Percentiles rank a stretch among this genome's conserved stretches.
phyloP scores from a whole-genome alignment of 2,329 filamentous ascomycete species.

The Penicillium sp. region DNA sequence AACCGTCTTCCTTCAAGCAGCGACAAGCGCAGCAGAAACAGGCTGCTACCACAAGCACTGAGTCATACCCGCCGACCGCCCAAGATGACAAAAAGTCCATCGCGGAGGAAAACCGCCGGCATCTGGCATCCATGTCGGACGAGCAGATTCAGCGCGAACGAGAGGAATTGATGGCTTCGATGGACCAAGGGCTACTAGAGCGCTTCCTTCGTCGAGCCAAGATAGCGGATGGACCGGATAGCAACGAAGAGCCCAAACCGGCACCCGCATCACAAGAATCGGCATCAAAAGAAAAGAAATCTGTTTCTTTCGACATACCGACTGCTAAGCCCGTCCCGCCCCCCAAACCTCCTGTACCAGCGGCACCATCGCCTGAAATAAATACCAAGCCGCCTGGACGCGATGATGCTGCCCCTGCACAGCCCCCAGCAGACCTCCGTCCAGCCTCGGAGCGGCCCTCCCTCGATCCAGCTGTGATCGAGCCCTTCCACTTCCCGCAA shows the following conservation, averaged over 20 bases:
- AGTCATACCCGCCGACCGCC: constrained; percentile 5
- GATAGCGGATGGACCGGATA: constrained; percentile 59
- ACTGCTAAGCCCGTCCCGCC: constrained; percentile 1
- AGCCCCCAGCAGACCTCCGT: constrained; percentile 36
- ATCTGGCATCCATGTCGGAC: constrained; percentile 70
- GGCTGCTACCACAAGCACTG: not conserved
- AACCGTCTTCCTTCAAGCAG: constrained; percentile 74
- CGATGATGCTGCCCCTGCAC: constrained; percentile 35
- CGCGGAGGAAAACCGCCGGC: constrained; percentile 72
- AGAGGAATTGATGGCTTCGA: constrained; percentile 68
- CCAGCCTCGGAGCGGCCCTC: constrained; percentile 38
- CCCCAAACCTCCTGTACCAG: constrained; percentile 7
- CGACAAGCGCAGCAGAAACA: constrained; percentile 44
- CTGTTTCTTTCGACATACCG: constrained; percentile 27
- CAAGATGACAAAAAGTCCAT: constrained; percentile 64
- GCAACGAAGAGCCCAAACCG: constrained; percentile 1
- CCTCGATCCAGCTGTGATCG: constrained; percentile 23
- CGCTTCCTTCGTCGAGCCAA: constrained; percentile 70
- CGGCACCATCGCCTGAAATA: constrained; percentile 3
- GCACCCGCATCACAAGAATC: constrained; percentile 2
- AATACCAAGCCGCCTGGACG: constrained; percentile 11
- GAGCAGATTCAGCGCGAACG: constrained; percentile 77
- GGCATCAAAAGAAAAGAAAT: constrained; percentile 25
- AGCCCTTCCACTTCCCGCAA: constrained; percentile 43
- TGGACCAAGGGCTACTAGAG: constrained; percentile 72